These are phyloP conservation scores for Paracamarosporium sp. DNA, from an alignment of 2,329 filamentous ascomycete genomes.

Conservation along the genomic window DNA sequence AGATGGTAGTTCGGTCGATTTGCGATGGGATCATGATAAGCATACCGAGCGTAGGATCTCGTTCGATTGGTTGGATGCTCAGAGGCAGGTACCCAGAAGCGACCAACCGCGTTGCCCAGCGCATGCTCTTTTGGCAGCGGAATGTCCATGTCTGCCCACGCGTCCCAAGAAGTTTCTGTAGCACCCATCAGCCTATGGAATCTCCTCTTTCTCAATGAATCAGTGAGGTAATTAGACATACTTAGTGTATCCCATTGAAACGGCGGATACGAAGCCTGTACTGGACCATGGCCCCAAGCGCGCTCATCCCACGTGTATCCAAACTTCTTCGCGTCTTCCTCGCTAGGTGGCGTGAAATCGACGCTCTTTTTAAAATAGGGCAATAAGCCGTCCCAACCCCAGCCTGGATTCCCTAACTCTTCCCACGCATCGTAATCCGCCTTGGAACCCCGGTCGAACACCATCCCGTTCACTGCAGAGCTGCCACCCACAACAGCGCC, in stretches of 20 bases:
- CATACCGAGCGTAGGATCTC: slow-evolving; percentile 40
- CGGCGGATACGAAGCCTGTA: slow-evolving; percentile 15
- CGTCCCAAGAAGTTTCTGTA: slow-evolving; percentile 14
- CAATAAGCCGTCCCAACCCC: slow-evolving; percentile 59
- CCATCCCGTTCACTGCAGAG: slow-evolving; percentile 42
- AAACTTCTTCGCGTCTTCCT: slow-evolving; percentile 5
- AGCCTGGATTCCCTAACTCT: slow-evolving; percentile 62
- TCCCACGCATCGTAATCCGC: slow-evolving; percentile 59
- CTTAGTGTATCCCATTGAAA: slow-evolving; percentile 17
- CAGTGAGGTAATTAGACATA: background rate
- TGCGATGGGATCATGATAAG: slow-evolving; percentile 33
- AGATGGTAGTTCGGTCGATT: slow-evolving; percentile 33
- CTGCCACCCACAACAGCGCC: slow-evolving; percentile 41
- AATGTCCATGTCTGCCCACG: slow-evolving; percentile 24
- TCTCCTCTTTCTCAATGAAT: background rate
- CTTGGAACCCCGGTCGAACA: slow-evolving; percentile 36
- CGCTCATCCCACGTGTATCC: slow-evolving; percentile 13
- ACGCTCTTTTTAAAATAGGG: slow-evolving; percentile 41
- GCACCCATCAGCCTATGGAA: background rate
- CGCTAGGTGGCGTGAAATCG: slow-evolving; percentile 9
- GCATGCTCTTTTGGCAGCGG: slow-evolving; percentile 33
- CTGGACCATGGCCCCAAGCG: slow-evolving; percentile 13
- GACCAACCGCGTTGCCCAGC: slow-evolving; percentile 32
- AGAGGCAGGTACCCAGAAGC: slow-evolving; percentile 37
- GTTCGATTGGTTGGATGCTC: slow-evolving; percentile 34